These are phyloP conservation scores for Carex kokanica DNA, from an alignment of 176 grass and related monocot species.

Conservation along the genomic window DNA sequence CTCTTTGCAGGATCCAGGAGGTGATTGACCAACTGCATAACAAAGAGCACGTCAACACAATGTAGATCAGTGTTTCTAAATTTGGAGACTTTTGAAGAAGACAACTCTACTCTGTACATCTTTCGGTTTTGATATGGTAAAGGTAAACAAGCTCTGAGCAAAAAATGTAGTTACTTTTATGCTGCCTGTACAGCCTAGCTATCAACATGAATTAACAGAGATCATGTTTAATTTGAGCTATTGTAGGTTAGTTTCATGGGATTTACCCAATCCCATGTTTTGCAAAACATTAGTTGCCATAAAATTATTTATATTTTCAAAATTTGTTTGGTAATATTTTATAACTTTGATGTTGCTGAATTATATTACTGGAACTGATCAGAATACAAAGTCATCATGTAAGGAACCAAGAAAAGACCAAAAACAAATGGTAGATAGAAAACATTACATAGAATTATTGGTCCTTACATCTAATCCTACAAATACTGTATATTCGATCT, in stretches of 20 bases:
- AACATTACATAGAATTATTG: neutral
- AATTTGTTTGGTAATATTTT: neutral
- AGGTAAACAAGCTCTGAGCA: no score
- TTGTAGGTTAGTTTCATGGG: neutral
- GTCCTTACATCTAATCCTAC: neutral
- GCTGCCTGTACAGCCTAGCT: neutral
- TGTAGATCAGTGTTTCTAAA: no score
- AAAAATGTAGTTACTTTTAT: neutral
- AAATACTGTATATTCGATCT: neutral
- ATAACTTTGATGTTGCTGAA: neutral
- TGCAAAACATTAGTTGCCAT: neutral
- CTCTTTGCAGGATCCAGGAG: neutral
- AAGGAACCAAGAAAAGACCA: neutral
- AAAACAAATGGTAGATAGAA: neutral
- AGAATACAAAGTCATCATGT: neutral
- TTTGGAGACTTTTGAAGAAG: no score
- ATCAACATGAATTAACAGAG: neutral
- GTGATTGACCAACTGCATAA: neutral
- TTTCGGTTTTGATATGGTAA: no score
- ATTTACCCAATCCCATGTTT: neutral
- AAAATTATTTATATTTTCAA: neutral
- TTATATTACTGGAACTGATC: neutral
- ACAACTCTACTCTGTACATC: no score
- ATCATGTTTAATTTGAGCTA: neutral
- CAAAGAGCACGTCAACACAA: neutral